Base-by-base conservation (phyloP, 2,329 filamentous ascomycete genomes). In the Tolypocladium ovalisporum region DNA sequence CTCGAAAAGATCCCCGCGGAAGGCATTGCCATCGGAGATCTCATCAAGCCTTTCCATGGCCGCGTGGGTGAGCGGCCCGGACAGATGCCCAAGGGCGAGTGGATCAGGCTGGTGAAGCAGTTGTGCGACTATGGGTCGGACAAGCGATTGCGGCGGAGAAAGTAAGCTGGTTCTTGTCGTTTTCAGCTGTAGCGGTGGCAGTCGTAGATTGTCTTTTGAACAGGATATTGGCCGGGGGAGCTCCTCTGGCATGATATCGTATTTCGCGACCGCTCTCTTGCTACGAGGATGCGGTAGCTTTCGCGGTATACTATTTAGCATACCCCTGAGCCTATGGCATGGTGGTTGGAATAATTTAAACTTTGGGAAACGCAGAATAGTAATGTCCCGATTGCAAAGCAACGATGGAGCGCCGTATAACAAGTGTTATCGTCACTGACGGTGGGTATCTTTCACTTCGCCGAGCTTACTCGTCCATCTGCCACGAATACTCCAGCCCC, bases 401-500 rank as follows among this genome's bases (percentile, higher is more conserved):
- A 47, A 17, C 34, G n/a, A 29, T n/a, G 32, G 12, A 4, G 4
- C 15, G 17, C 32, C 24, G 44, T 32, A 49, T 17, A n/a, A n/a
- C n/a, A n/a, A 12, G 36, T 17, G 13, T 37, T 13, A 34, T 34
- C 13, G 19, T 51, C 47, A 5, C 29, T n/a, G 59, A 60, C 60
- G 17, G 55, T 54, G 64, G 64, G 65, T 66, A 66, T 67, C 35
- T 42, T 29, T n/a, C 47, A 29, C n/a, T 22, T 55, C 13, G 60
- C 56, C 60, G 57, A 58, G 34, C 42, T 70, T 80, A 94, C 72
- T 91, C 89, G 74, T 97, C 94, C 87, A 95, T 94, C 77, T 97
- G 90, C 94, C 93, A 99, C 36, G 88, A 85, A 72, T 97, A 97
- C 65, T 93, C 86, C 67, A 97, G 72, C 36, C 87, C 87, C 71